Evolutionary conservation across 768 basidiomycete genomes (phyloP).

Genomic region (Goffeauzyma gilvescens): DNA sequence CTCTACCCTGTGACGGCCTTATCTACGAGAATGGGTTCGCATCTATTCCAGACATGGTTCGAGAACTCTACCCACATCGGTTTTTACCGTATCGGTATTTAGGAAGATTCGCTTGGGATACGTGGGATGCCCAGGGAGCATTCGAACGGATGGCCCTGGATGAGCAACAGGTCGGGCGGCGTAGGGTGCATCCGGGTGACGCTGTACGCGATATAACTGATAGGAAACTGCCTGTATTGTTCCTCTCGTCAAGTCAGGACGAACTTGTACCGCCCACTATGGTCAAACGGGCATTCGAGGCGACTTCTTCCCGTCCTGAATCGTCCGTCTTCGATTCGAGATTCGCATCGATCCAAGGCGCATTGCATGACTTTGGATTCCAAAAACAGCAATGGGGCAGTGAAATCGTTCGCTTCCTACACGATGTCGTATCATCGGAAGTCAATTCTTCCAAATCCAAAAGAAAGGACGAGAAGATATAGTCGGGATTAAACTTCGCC

Average conservation of each 20-base stretch:
- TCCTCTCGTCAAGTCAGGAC: slow-evolving; percentile 32
- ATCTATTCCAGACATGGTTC: slow-evolving; percentile 38
- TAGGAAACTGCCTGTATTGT: slow-evolving; percentile 7
- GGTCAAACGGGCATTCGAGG: slow-evolving; percentile 28
- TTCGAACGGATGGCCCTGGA: slow-evolving; percentile 10
- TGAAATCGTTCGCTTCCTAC: slow-evolving; percentile 21
- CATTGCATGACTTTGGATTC: slow-evolving; percentile 36
- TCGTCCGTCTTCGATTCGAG: too few relatives aligned
- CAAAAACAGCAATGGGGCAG: slow-evolving; percentile 23
- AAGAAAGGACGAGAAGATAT: too few relatives aligned
- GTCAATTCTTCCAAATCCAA: too few relatives aligned
- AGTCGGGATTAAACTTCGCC: slow-evolving; percentile 22
- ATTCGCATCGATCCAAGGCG: slow-evolving; percentile 28
- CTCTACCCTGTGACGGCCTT: slow-evolving; percentile 24
- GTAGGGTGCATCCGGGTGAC: too few relatives aligned
- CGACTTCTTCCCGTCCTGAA: too few relatives aligned
- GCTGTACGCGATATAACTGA: too few relatives aligned
- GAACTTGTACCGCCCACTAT: slow-evolving; percentile 37
- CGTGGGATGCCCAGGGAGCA: slow-evolving; percentile 37
- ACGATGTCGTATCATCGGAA: too few relatives aligned
- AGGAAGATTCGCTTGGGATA: slow-evolving; percentile 36
- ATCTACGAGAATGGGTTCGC: slow-evolving; percentile 41
- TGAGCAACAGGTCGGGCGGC: too few relatives aligned
- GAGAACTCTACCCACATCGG: slow-evolving; percentile 37
- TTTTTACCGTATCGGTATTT: slow-evolving; percentile 41